Conservation (phyloP, 805 yeast species). For the Starmerella davenportii region DNA sequence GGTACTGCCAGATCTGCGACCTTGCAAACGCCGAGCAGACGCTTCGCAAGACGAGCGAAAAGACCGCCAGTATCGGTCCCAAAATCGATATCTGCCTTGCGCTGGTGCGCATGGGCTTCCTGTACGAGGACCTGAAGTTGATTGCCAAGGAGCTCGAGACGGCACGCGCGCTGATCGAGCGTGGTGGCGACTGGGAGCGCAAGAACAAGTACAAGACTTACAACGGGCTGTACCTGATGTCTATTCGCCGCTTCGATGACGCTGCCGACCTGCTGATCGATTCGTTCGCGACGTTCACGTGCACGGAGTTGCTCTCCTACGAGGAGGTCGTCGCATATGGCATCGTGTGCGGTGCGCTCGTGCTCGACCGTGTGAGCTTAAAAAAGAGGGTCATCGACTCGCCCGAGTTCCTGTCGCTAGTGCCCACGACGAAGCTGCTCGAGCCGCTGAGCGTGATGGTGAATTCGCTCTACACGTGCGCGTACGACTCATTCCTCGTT, state of each 20-base stretch:
- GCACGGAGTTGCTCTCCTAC: constrained; percentile 74
- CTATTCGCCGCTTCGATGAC: constrained; percentile 69
- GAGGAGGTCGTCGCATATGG: constrained; percentile 82
- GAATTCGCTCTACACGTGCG: constrained; percentile 74
- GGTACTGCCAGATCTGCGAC: constrained; percentile 73
- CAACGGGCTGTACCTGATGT: constrained; percentile 63
- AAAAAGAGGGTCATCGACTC: constrained; percentile 77
- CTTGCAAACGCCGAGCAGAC: constrained; percentile 47
- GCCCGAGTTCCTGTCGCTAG: constrained; percentile 72
- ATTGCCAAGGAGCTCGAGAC: constrained; percentile 58
- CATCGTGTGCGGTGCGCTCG: constrained; percentile 67
- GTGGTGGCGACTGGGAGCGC: constrained; percentile 99
- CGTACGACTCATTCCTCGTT: constrained; percentile 63
- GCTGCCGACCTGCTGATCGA: constrained; percentile 77
- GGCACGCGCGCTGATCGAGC: constrained; percentile 60
- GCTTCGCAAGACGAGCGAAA: constrained; percentile 52
- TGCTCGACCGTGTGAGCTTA: constrained; percentile 66
- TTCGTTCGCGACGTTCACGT: constrained; percentile 85
- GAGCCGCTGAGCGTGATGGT: constrained; percentile 71
- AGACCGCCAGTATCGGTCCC: constrained; percentile 72
- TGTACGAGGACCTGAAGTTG: constrained; percentile 57
- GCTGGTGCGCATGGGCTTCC: constrained; percentile 73
- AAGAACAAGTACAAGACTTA: constrained; percentile 87
- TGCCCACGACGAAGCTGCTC: constrained; percentile 46
- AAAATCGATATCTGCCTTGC: constrained; percentile 77